Percentiles rank a stretch among this genome's conserved stretches.
These are phyloP conservation scores for Beauveria brongniartii DNA, from an alignment of 2,329 filamentous ascomycete species.

Conservation along the genomic window DNA sequence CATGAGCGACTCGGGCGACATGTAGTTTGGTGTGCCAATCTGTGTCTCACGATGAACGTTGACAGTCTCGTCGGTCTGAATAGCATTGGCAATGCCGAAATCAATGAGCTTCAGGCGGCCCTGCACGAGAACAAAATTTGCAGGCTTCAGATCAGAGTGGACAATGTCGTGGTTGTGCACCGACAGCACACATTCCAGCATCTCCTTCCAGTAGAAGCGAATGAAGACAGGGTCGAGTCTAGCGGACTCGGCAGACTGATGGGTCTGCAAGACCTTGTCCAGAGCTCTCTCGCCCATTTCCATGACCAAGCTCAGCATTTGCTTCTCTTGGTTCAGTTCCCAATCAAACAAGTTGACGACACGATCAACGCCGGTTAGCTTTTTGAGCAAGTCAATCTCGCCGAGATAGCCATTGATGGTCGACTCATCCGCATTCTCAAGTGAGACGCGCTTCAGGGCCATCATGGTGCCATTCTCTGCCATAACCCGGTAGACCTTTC, in stretches of 20 bases:
- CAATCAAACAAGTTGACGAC: conserved; percentile 88
- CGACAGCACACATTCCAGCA: conserved; percentile 88
- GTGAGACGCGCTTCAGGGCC: conserved; percentile 83
- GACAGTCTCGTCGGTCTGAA: conserved; percentile 89
- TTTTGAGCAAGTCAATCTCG: conserved; percentile 85
- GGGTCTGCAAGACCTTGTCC: conserved; percentile 71
- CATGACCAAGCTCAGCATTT: conserved; percentile 87
- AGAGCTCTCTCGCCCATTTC: conserved; percentile 94
- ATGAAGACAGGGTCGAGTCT: conserved; percentile 84
- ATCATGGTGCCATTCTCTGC: conserved; percentile 95
- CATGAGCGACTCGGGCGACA: conserved; percentile 90
- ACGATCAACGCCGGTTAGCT: conserved; percentile 74
- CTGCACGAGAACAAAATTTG: conserved; percentile 90
- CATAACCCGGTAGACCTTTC: conserved; percentile 92
- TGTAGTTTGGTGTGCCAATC: conserved; percentile 95
- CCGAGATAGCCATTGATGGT: conserved; percentile 85
- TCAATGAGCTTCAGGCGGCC: conserved; percentile 93
- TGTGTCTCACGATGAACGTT: conserved; percentile 96
- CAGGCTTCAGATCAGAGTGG: conserved; percentile 92
- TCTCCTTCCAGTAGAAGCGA: conserved; percentile 98
- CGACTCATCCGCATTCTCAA: conserved; percentile 80
- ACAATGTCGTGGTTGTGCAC: conserved; percentile 90
- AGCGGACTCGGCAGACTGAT: conserved; percentile 62
- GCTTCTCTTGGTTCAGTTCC: conserved; percentile 88
- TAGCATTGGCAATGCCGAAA: conserved; percentile 96